Evolutionary conservation across 2,329 filamentous ascomycete genomes (phyloP).

Genomic region (Thelonectria rubi): DNA sequence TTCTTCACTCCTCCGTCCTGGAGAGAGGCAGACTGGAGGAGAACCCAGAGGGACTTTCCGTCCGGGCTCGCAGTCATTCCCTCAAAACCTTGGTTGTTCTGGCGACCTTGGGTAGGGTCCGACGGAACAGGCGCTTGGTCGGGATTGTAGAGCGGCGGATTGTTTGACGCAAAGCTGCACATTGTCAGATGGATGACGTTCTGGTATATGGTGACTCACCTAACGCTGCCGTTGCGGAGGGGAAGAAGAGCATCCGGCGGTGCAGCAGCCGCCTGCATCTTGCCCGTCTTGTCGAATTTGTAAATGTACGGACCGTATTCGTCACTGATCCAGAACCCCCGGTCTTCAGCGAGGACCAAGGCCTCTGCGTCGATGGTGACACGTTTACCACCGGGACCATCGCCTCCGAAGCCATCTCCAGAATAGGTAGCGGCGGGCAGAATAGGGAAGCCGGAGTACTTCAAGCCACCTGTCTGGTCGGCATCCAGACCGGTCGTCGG

Average conservation of each 20-base stretch:
- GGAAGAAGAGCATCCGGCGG: slow-evolving; percentile 73
- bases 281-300: slow-evolving; percentile 66
- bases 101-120: slow-evolving; percentile 68
- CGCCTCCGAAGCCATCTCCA: slow-evolving; percentile 73
- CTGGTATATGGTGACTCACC: slow-evolving; percentile 20
- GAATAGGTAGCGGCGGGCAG: slow-evolving; percentile 70
- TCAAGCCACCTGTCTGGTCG: slow-evolving; percentile 60
- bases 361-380: slow-evolving; percentile 74
- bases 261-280: slow-evolving; percentile 69
- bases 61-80: slow-evolving; percentile 70
- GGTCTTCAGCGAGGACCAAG: slow-evolving; percentile 66
- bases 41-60: slow-evolving; percentile 69
- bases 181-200: neutral
- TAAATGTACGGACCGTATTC: slow-evolving; percentile 78
- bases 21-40: slow-evolving; percentile 71
- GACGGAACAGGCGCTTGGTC: slow-evolving; percentile 59
- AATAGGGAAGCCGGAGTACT: slow-evolving; percentile 66
- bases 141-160: slow-evolving; percentile 67
- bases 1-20: slow-evolving; percentile 39
- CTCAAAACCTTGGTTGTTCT: slow-evolving; percentile 81
- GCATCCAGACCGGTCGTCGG: slow-evolving; percentile 72
- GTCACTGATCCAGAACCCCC: slow-evolving; percentile 74
- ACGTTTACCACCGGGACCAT: slow-evolving; percentile 66
- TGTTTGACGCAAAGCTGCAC: slow-evolving; percentile 68
- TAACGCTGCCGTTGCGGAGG: slow-evolving; percentile 63